A percentile compares a stretch with the other conserved stretches of the same genome.
Evolutionary conservation across 371 early-diverging fungal species (phyloP).

Genomic region (Haplosporangium sp.): DNA sequence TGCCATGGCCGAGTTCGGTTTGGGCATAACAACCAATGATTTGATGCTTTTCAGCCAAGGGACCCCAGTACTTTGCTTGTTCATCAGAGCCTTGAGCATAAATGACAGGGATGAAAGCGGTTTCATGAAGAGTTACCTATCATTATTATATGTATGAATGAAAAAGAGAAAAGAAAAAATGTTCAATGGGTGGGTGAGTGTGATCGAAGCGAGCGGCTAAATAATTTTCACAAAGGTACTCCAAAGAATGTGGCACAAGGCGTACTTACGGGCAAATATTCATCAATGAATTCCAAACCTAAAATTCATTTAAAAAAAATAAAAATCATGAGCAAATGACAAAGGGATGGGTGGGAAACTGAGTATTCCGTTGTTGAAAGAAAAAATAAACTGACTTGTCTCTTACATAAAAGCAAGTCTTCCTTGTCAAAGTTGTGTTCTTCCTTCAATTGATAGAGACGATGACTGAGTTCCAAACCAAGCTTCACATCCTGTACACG

Average conservation of each 20-base stretch:
- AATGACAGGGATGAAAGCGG: conserved; percentile 81
- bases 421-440: conserved; percentile 43
- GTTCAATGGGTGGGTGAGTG: no score
- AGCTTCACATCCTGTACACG: conserved; percentile 58
- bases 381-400: neutral
- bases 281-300: conserved; percentile 56
- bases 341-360: neutral
- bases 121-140: conserved; percentile 65
- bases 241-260: neutral
- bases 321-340: neutral
- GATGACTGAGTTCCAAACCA: conserved; percentile 45
- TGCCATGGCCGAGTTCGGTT: conserved; percentile 77
- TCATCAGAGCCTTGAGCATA: conserved; percentile 77
- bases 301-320: neutral
- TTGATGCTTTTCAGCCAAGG: conserved; percentile 74
- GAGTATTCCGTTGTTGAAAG: neutral
- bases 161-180: no score
- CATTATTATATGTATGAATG: no score
- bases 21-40: conserved; percentile 91
- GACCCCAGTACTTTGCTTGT: conserved; percentile 76
- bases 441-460: conserved; percentile 44
- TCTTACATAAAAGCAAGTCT: conserved; percentile 43
- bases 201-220: neutral
- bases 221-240: neutral
- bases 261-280: conserved; percentile 61